Conservation (phyloP, 1,284 basidiomycete genomes). For the Ganoderma leucocontextum region DNA sequence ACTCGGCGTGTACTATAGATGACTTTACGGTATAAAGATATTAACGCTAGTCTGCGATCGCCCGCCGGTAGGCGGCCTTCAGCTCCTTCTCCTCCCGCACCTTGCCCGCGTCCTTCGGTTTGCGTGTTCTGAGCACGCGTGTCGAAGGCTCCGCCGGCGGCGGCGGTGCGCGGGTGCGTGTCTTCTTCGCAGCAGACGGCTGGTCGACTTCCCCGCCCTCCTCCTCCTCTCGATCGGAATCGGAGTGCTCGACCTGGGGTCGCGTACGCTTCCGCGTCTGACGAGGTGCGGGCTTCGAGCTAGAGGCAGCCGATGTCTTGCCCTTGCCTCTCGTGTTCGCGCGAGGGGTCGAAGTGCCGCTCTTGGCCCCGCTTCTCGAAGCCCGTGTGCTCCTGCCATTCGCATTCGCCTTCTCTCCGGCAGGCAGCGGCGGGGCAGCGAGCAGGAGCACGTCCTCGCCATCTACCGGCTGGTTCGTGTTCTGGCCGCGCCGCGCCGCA, state of each 20-base stretch:
- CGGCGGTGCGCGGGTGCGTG: slow-evolving; percentile 31
- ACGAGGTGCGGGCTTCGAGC: slow-evolving; percentile 20
- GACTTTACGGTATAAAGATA: slow-evolving; percentile 13
- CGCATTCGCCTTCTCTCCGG: slow-evolving; percentile 12
- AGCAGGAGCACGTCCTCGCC: slow-evolving; percentile 21
- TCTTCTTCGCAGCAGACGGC: slow-evolving; percentile 36
- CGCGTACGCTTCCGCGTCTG: slow-evolving; percentile 37
- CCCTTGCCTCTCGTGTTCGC: slow-evolving; percentile 13
- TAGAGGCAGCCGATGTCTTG: slow-evolving; percentile 13
- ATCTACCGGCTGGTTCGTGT: slow-evolving; percentile 15
- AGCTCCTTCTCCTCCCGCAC: slow-evolving; percentile 54
- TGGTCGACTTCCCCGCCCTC: slow-evolving; percentile 2
- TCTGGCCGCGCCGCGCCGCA: slow-evolving; percentile 35
- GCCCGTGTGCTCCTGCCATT: slow-evolving; percentile 15
- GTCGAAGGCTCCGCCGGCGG: slow-evolving; percentile 44
- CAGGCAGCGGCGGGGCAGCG: slow-evolving; percentile 7
- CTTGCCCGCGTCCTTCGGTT: slow-evolving; percentile 55
- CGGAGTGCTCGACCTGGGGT: slow-evolving; percentile 35
- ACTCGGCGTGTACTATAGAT: slow-evolving; percentile 15
- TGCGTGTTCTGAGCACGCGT: slow-evolving; percentile 60
- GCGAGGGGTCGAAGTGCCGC: slow-evolving; percentile 21
- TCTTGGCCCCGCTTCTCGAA: slow-evolving; percentile 9
- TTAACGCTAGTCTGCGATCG: slow-evolving; percentile 46
- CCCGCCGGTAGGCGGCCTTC: slow-evolving; percentile 57
- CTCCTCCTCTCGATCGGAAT: slow-evolving; percentile 34